phyloP scores from a whole-genome alignment of 1,284 basidiomycete genomes.

The Melanopsichium pennsylvanicum region DNA sequence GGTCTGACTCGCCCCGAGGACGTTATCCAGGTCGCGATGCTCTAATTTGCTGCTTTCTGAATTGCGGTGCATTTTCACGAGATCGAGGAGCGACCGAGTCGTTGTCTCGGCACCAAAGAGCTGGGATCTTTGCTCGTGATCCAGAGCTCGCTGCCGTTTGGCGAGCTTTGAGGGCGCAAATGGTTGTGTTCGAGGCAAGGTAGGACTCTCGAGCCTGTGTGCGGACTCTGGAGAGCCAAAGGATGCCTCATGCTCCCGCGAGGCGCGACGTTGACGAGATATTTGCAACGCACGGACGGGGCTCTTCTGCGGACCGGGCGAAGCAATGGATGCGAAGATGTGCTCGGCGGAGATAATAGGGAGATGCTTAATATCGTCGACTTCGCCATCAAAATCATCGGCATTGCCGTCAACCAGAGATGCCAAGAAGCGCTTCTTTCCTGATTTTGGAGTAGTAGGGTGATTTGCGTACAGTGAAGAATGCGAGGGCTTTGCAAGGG shows the following conservation, averaged over 20 bases:
- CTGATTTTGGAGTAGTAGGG: slow-evolving; percentile 8
- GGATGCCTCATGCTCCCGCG: not conserved
- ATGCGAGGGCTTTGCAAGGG: not conserved
- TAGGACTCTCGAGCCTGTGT: slow-evolving; percentile 1
- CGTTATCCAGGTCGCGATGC: too few species aligned
- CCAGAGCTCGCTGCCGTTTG: slow-evolving; percentile 2
- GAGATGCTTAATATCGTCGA: slow-evolving; percentile 4
- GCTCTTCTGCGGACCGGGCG: slow-evolving; percentile 19
- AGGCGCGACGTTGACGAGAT: slow-evolving; percentile 17
- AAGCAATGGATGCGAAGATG: slow-evolving; percentile 23
- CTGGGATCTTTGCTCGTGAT: not conserved
- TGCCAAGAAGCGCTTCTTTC: not conserved
- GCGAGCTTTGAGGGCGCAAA: slow-evolving; percentile 38
- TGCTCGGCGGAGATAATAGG: slow-evolving; percentile 14
- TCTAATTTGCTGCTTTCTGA: not conserved
- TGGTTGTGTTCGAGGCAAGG: slow-evolving; percentile 14
- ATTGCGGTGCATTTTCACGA: slow-evolving; percentile 1
- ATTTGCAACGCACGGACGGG: slow-evolving; percentile 27
- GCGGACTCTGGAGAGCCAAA: not conserved
- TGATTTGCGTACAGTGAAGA: not conserved
- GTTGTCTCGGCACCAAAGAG: slow-evolving; percentile 27
- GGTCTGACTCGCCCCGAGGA: too few species aligned
- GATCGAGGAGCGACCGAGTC: slow-evolving; percentile 27
- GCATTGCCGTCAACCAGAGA: not conserved
- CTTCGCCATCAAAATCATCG: not conserved